Base-by-base conservation (phyloP, 805 yeast genomes). In the Kluyveromyces lactis region DNA sequence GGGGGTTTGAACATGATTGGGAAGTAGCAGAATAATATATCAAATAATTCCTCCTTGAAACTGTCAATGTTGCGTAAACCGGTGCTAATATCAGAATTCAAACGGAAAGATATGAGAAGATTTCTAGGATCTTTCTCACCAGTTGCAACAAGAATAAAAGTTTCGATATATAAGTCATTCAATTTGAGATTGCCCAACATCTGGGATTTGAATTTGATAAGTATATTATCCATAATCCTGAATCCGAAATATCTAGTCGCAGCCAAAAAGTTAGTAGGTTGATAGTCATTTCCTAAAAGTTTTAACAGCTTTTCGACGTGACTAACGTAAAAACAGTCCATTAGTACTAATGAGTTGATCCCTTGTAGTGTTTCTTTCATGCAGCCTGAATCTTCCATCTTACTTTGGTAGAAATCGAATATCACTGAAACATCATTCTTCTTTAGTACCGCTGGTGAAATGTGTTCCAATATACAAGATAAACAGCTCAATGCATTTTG, bases 121-220 rank as follows among this genome's bases (percentile, higher is more conserved):
- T 94, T 92, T 43, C 83, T 71, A 3, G 99, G 99, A 60, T 92
- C 98, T 51, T 92, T 94, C 54, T 92, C 99, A 28, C 95, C 95
- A 12, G 76, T 68, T 2, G 95, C 84, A 21, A 86, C 54, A 42
- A 77, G 76, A 26, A 85, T 54, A 47, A 82, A 89, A 0, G 81
- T 58, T 28, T 70, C 58, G 26, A 85, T 68, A 38, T 71, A 76
- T 3, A 56, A 48, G 24, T 72, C 73, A 18, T 63, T 63, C 18
- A 60, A 43, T 7, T 55, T 41, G 3, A 37, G 42, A 16, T 51
- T 42, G 26, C 40, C 44, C 4, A 40, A 18, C 16, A 57, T 36
- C 18, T 46, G 55, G 7, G 50, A 53, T 2, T 46, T 33, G 41
- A 64, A 63, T 21, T 46, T 54, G 4, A 49, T 41, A 12, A 69